Conservation (phyloP, 1,139 yeast species). For the Citeromyces hawaiiensis region DNA sequence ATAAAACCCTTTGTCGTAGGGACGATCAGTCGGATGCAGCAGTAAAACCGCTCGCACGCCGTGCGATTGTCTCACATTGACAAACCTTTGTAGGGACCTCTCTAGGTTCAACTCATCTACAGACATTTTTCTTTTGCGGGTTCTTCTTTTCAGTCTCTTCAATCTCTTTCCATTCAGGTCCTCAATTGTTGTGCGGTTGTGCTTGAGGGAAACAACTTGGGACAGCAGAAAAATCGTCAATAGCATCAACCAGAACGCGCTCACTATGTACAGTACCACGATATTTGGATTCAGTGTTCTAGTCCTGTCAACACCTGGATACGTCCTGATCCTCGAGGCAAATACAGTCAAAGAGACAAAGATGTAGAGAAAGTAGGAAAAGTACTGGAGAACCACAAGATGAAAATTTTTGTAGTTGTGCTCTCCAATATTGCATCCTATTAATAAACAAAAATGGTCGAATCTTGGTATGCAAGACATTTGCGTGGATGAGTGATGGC, state of each 20-base stretch:
- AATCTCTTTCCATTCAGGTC: constrained; percentile 12
- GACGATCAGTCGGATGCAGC: constrained; percentile 11
- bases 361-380: constrained; percentile 18
- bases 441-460: constrained; percentile 59
- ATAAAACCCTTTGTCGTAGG: constrained; percentile 14
- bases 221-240: constrained; percentile 22
- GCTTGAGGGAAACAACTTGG: constrained; percentile 19
- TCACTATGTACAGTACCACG: constrained; percentile 25
- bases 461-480: constrained; percentile 37
- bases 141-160: constrained; percentile 4
- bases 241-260: constrained; percentile 29
- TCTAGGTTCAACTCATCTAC: constrained; percentile 4
- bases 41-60: constrained; percentile 8
- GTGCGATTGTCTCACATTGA: constrained; percentile 8
- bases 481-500: constrained; percentile 38
- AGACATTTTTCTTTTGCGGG: constrained; percentile 11
- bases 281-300: constrained; percentile 28
- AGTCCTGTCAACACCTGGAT: constrained; percentile 14
- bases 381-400: constrained; percentile 28
- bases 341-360: constrained; percentile 15
- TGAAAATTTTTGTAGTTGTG: constrained; percentile 37
- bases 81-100: constrained; percentile 11
- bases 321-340: constrained; percentile 19
- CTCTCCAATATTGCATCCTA: constrained; percentile 46
- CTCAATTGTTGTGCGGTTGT: constrained; percentile 32